Evolutionary conservation across 2,329 filamentous ascomycete species (phyloP), one percentile per base, ranked within the genome.

Genomic region (Penicillium olsonii): DNA sequence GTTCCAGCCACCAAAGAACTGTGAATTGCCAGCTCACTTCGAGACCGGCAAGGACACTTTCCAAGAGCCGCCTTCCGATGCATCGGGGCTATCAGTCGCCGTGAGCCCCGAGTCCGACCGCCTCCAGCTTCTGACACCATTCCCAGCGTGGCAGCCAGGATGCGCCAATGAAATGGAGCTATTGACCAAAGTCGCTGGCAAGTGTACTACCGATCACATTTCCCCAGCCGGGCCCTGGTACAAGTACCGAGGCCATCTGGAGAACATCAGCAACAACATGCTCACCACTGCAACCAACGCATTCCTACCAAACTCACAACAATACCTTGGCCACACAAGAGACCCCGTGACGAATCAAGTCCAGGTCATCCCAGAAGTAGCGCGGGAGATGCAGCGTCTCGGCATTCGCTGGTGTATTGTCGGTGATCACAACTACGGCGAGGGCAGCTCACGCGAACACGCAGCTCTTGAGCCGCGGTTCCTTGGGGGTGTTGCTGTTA

Each of bases 261-360:
- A 96, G 84, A 96, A 97, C 83, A 96, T 96, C 78, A 96, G 91
- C 71, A 96, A 96, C 85, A 96, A 96, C 84, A 95, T 96, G 91
- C 78, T 96, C 72, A 96, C 96, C 64, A 92, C 92, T 77, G 92
- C 92, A 66, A 91, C 91, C 77, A 97, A 96, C 78, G 84, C 87
- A 65, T 51, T 53, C 56, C 22, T 60, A 42, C 14, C 54, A 40
- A 2, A 62, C 50, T 45, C 58, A 61, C n/a, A 68, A 2, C 52
- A 53, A 64, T 17, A 64, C 63, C 39, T 62, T 48, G 42, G 59
- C 10, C 59, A 61, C 27, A 57, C 58, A 11, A 48, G 9, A 22
- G 38, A 96, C 84, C 77, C 83, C 73, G 84, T 87, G 62, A 95
- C 79, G 52, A 87, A 84, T 62, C 84, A 92, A 60, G 90, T 83